Conservation (phyloP, 495 filamentous ascomycete genomes). For the Penicillium dipodomyicola region DNA sequence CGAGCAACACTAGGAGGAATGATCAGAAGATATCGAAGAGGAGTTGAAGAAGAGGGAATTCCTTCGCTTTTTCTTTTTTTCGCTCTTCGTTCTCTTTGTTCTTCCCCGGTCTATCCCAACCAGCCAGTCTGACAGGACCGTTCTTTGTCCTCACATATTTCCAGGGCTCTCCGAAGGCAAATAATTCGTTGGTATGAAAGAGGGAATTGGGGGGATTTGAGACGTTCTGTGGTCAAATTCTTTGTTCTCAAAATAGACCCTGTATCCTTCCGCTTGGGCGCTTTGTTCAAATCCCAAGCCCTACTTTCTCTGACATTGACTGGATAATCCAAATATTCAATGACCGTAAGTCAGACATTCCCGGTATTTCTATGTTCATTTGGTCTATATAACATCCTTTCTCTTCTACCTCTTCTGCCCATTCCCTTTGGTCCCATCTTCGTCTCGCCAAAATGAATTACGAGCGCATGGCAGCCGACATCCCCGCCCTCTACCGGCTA, state of each 20-base stretch:
- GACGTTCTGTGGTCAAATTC: neutral
- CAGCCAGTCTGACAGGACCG: neutral
- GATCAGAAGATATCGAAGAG: neutral
- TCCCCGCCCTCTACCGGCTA: conserved; percentile 1
- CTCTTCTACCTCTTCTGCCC: no score
- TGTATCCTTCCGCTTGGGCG: neutral
- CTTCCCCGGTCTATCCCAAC: neutral
- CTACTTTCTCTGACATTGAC: neutral
- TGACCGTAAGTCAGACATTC: neutral
- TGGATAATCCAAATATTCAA: neutral
- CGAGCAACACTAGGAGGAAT: no score
- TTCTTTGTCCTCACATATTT: conserved; percentile 2
- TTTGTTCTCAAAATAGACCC: conserved; percentile 11
- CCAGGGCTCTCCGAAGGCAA: neutral
- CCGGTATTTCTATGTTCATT: neutral
- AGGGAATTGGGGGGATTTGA: no score
- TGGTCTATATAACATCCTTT: neutral
- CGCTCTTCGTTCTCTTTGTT: conserved; percentile 2
- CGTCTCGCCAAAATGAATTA: conserved; percentile 7
- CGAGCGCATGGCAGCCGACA: neutral
- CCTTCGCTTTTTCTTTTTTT: neutral
- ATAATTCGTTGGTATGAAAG: neutral
- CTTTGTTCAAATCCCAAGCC: neutral
- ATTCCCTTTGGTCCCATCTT: neutral
- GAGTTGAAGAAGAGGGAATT: neutral